Conservation (phyloP, 139 green algal species). For the Diplosphaera chodatii region DNA sequence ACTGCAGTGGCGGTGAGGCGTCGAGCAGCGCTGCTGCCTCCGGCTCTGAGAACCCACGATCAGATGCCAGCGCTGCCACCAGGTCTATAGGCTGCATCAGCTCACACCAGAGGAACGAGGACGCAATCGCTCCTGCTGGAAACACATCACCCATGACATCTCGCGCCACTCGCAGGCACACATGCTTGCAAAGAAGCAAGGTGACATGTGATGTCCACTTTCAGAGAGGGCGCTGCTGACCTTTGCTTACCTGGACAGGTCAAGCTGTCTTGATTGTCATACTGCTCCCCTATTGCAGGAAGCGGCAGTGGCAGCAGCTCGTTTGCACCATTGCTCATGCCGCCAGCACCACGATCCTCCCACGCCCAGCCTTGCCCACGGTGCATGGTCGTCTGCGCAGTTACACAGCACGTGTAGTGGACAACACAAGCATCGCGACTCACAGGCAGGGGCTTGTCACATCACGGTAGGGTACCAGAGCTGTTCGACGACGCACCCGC, state of each 20-base stretch:
- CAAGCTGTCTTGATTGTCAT: no score
- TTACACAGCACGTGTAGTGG: no score
- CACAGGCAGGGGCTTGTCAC: no score
- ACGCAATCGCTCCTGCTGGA: neutral
- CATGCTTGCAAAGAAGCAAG: no score
- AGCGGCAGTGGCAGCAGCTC: neutral
- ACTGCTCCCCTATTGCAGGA: neutral
- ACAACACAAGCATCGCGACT: no score
- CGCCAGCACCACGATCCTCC: neutral
- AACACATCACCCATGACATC: neutral
- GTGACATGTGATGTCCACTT: no score
- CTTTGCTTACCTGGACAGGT: no score
- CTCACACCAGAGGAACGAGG: neutral
- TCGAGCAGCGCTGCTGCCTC: neutral
- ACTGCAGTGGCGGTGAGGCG: neutral
- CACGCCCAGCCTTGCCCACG: neutral
- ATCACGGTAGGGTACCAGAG: no score
- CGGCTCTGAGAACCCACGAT: neutral
- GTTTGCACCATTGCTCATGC: neutral
- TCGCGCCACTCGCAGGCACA: no score
- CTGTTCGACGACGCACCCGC: no score
- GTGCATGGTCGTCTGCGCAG: neutral
- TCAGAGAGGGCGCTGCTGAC: no score
- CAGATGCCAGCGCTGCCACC: neutral
- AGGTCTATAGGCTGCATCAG: neutral